These are phyloP conservation scores for Beauveria sp. DNA, from an alignment of 2,329 filamentous ascomycete species.

Conservation along the genomic window DNA sequence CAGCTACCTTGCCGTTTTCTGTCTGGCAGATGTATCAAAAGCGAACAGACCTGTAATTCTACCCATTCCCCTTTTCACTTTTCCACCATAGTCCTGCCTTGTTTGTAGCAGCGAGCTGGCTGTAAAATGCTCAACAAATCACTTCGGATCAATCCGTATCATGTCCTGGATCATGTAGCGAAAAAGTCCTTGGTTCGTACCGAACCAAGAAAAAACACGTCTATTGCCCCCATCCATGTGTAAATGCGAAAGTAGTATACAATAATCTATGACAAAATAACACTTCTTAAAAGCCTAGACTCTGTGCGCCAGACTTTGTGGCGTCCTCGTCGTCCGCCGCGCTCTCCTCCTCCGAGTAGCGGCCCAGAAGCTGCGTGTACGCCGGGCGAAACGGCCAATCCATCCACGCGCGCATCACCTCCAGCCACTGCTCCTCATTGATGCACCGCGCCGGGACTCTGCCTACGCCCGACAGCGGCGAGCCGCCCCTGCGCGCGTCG, in stretches of 20 bases:
- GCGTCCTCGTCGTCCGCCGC: slow-evolving; percentile 19
- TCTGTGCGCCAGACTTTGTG: slow-evolving; percentile 14
- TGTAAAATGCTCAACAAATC: neutral
- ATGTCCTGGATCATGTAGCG: too few relatives aligned
- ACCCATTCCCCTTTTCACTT: neutral
- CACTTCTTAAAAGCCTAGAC: slow-evolving; percentile 12
- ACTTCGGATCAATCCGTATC: too few relatives aligned
- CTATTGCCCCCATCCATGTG: neutral
- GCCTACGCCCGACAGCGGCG: slow-evolving; percentile 22
- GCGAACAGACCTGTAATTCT: too few relatives aligned
- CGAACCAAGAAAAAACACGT: neutral
- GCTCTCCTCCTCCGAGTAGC: slow-evolving; percentile 26
- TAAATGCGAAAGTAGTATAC: neutral
- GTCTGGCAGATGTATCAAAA: neutral
- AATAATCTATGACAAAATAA: neutral
- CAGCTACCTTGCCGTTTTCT: neutral
- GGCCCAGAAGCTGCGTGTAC: slow-evolving; percentile 40
- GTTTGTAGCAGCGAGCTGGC: neutral
- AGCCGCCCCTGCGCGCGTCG: slow-evolving; percentile 42
- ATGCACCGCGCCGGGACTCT: slow-evolving; percentile 40
- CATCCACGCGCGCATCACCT: slow-evolving; percentile 53
- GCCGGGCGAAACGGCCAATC: slow-evolving; percentile 57
- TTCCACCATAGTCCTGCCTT: too few relatives aligned
- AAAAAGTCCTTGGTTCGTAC: neutral
- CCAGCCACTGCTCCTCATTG: slow-evolving; percentile 46